Evolutionary conservation across 441 rosid genomes (phyloP).

Genomic region (Gossypium davidsonii): DNA sequence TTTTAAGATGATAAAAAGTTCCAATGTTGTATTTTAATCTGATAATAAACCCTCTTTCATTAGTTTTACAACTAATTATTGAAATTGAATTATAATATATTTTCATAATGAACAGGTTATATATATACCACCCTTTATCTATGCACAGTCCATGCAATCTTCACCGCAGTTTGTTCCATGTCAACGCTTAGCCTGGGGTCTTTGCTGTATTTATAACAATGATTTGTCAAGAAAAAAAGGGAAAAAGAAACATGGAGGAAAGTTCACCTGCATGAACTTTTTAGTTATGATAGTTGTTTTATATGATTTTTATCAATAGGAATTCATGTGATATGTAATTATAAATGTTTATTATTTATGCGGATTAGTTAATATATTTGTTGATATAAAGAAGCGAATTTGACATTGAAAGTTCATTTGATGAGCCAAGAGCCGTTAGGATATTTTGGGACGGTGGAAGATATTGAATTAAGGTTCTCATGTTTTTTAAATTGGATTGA

Average conservation of each 20-base stretch:
- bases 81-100: slow-evolving; percentile 14
- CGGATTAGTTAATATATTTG: no score
- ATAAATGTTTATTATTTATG: no score
- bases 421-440: no score
- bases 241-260: background rate
- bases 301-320: no score
- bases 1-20: no score
- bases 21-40: no score
- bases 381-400: no score
- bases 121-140: slow-evolving; percentile 20
- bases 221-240: background rate
- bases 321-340: no score
- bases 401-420: no score
- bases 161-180: slow-evolving; percentile 24
- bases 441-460: no score
- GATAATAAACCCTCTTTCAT: background rate
- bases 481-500: no score
- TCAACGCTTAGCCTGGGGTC: slow-evolving; percentile 3
- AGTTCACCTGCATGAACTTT: background rate
- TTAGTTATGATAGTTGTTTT: background rate
- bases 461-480: no score
- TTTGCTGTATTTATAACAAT: background rate
- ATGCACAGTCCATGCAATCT: slow-evolving; percentile 21
- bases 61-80: background rate
- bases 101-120: slow-evolving; percentile 16